Percentiles rank a stretch among this genome's conserved stretches.
Evolutionary conservation across 768 basidiomycete genomes (phyloP).

Genomic region (Boletus tomentosulus): DNA sequence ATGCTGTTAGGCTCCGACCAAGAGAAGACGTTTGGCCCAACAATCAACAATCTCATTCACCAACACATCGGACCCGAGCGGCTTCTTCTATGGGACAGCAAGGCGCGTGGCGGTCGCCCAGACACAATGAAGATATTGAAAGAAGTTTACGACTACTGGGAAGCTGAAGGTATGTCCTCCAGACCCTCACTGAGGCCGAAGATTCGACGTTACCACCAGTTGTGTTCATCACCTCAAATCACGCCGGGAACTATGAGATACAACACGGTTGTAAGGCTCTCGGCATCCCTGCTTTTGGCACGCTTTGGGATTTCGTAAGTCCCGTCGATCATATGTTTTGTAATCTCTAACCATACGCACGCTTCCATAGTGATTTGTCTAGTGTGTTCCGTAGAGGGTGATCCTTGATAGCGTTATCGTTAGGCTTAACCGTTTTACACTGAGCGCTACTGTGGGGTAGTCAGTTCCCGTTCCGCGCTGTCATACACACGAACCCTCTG

Average conservation of each 20-base stretch:
- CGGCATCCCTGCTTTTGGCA: slow-evolving; percentile 65
- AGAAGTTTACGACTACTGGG: slow-evolving; percentile 64
- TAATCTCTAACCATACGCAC: slow-evolving; percentile 3
- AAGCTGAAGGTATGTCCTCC: slow-evolving; percentile 54
- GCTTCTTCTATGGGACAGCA: slow-evolving; percentile 74
- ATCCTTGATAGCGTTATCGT: neutral
- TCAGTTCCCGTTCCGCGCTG: too few relatives aligned
- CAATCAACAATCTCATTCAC: slow-evolving; percentile 69
- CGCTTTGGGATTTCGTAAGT: slow-evolving; percentile 65
- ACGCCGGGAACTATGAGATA: slow-evolving; percentile 71
- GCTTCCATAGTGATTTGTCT: slow-evolving; percentile 19
- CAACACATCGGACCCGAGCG: slow-evolving; percentile 71
- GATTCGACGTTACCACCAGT: slow-evolving; percentile 34
- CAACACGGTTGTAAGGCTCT: slow-evolving; percentile 73
- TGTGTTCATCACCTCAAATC: slow-evolving; percentile 84
- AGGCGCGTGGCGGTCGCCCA: slow-evolving; percentile 66
- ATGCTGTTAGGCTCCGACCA: slow-evolving; percentile 60
- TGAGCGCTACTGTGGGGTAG: too few relatives aligned
- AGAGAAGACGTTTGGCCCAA: slow-evolving; percentile 80
- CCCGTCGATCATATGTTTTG: slow-evolving; percentile 1
- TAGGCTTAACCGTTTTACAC: too few relatives aligned
- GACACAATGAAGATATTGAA: slow-evolving; percentile 74
- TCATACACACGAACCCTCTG: too few relatives aligned
- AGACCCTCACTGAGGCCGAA: neutral
- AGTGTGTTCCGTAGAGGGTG: neutral